Percentiles rank a stretch among this genome's conserved stretches.
Evolutionary conservation across 2,329 filamentous ascomycete species (phyloP).

Genomic region (Colletotrichum magnum): DNA sequence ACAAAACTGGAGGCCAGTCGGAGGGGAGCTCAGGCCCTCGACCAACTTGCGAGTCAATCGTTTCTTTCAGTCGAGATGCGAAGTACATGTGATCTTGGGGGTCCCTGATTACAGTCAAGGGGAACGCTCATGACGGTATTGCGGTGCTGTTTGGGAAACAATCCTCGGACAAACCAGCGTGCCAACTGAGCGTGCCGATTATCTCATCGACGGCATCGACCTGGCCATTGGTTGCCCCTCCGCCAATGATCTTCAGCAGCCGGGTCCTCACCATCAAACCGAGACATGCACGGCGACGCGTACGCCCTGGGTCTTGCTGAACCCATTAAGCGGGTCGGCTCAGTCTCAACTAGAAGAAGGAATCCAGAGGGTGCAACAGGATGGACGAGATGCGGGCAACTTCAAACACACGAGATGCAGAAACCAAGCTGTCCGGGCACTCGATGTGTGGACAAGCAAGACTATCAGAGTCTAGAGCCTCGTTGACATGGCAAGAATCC

Average conservation of each 20-base stretch:
- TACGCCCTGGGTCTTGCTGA: not conserved
- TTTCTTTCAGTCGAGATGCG: not conserved
- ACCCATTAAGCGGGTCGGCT: constrained; percentile 16
- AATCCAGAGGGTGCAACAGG: constrained; percentile 14
- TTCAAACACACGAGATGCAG: not conserved
- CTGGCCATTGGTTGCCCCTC: constrained; percentile 9
- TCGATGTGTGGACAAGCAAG: not conserved
- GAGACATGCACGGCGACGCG: constrained; percentile 31
- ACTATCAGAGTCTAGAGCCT: not conserved
- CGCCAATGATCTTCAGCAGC: constrained; percentile 28
- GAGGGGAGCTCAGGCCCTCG: not conserved
- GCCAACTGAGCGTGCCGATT: constrained; percentile 1
- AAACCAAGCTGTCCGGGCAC: not conserved
- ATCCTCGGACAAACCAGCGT: not conserved
- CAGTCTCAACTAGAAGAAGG: constrained; percentile 26
- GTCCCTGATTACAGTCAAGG: constrained; percentile 10
- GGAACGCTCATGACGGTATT: constrained; percentile 17
- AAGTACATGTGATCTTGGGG: constrained; percentile 2
- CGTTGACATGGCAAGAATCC: not conserved
- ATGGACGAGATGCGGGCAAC: constrained; percentile 3
- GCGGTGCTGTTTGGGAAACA: not conserved
- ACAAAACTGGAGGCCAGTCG: not conserved
- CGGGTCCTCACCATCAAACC: constrained; percentile 12
- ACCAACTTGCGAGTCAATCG: not conserved
- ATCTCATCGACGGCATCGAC: constrained; percentile 23